phyloP scores from a whole-genome alignment of 2,329 filamentous ascomycete genomes.

The Talaromyces funiculosus region DNA sequence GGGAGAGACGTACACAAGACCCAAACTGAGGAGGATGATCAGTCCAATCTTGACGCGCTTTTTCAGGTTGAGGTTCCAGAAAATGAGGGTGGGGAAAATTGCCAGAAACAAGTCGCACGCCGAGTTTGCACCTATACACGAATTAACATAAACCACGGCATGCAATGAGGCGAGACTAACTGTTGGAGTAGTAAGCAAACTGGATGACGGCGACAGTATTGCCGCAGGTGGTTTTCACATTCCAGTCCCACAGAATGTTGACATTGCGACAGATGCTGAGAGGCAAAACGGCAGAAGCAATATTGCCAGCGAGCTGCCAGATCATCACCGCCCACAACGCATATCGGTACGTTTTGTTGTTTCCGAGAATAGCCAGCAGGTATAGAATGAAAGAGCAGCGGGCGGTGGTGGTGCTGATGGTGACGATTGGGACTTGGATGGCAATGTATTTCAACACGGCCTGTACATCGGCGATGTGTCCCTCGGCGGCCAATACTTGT shows the following conservation, averaged over 20 bases:
- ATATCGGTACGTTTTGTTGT: constrained; percentile 15
- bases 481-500: not conserved
- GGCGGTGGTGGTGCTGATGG: constrained; percentile 1
- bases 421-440: not conserved
- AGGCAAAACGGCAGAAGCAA: constrained; percentile 18
- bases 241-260: constrained; percentile 20
- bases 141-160: too few relatives aligned
- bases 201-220: constrained; percentile 18
- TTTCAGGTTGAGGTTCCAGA: constrained; percentile 31
- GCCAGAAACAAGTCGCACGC: constrained; percentile 29
- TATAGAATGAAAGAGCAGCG: constrained; percentile 20
- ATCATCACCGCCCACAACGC: constrained; percentile 18
- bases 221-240: constrained; percentile 17
- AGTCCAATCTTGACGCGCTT: constrained; percentile 26
- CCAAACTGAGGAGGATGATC: constrained; percentile 25
- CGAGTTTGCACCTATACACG: constrained; percentile 16
- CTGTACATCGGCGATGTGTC: not conserved
- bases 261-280: constrained; percentile 22
- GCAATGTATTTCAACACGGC: not conserved
- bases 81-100: constrained; percentile 24
- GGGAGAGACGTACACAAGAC: constrained; percentile 15
- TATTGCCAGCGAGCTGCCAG: constrained; percentile 20
- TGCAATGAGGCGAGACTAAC: constrained; percentile 16
- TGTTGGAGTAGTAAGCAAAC: constrained; percentile 25
- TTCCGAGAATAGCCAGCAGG: constrained; percentile 18